Percentiles rank a stretch among this genome's conserved stretches.
Evolutionary conservation across 441 rosid species (phyloP).

Genomic region (Jatropha podagrica): DNA sequence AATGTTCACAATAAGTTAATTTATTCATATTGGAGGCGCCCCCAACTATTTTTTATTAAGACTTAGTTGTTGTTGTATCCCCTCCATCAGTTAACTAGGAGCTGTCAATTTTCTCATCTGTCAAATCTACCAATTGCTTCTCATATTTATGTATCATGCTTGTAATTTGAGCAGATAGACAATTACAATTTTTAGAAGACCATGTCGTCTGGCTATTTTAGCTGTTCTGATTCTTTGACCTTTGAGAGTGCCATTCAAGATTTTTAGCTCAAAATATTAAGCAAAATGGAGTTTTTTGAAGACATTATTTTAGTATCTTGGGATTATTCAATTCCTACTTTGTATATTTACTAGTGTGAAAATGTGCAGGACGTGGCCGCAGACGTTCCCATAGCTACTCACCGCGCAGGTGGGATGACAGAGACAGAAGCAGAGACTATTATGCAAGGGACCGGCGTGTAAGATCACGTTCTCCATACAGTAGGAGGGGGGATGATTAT

Average conservation of each 20-base stretch:
- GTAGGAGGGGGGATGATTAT: constrained; percentile 32
- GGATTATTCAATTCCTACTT: not conserved
- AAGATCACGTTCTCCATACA: constrained; percentile 49
- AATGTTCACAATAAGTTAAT: no score
- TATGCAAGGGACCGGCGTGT: constrained; percentile 42
- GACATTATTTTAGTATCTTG: not conserved
- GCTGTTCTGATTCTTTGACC: not conserved
- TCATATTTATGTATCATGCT: not conserved
- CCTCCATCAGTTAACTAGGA: not conserved
- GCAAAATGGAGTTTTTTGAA: not conserved
- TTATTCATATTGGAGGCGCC: no score
- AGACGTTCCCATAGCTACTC: constrained; percentile 47
- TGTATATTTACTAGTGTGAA: constrained; percentile 6
- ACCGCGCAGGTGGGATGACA: constrained; percentile 34
- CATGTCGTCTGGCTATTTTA: not conserved
- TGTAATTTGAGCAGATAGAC: not conserved
- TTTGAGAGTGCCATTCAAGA: constrained; percentile 3
- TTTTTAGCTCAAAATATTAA: not conserved
- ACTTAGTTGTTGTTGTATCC: not conserved
- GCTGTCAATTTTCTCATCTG: not conserved
- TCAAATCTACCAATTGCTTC: not conserved
- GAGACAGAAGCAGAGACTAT: constrained; percentile 27
- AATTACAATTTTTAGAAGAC: not conserved
- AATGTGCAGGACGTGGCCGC: constrained; percentile 33
- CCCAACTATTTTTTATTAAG: no score